A percentile compares a stretch with the other conserved stretches of the same genome.
Evolutionary conservation across 805 yeast genomes (phyloP).

Genomic region (Candida coleopterorum): DNA sequence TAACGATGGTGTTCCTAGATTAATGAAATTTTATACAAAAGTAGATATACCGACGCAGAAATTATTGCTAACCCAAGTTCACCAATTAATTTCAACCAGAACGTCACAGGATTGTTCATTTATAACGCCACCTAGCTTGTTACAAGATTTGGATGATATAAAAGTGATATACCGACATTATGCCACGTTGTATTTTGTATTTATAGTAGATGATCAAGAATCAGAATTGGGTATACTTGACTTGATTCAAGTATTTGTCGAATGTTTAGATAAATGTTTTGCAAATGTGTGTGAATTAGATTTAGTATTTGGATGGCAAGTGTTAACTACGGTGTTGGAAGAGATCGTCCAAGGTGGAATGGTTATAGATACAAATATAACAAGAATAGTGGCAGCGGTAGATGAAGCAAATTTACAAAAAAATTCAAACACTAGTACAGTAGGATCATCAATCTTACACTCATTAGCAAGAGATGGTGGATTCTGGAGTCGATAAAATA

Average conservation of each 20-base stretch:
- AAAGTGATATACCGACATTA: conserved; percentile 90
- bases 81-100: conserved; percentile 67
- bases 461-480: conserved; percentile 24
- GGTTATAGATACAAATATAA: conserved; percentile 90
- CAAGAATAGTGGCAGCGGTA: conserved; percentile 75
- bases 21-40: conserved; percentile 88
- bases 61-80: conserved; percentile 73
- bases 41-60: conserved; percentile 82
- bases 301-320: conserved; percentile 98
- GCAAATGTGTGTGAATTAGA: conserved; percentile 93
- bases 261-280: conserved; percentile 88
- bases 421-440: conserved; percentile 15
- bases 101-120: conserved; percentile 80
- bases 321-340: conserved; percentile 81
- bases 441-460: conserved; percentile 19
- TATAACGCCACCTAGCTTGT: conserved; percentile 79
- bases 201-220: conserved; percentile 94
- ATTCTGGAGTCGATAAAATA: conserved; percentile 18
- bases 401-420: conserved; percentile 63
- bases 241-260: conserved; percentile 94
- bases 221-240: conserved; percentile 91
- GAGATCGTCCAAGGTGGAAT: conserved; percentile 96
- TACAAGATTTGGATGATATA: conserved; percentile 66
- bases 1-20: conserved; percentile 83
- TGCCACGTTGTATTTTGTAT: conserved; percentile 94